phyloP scores from a whole-genome alignment of 805 yeast species.

The Schwanniomyces occidentalis region DNA sequence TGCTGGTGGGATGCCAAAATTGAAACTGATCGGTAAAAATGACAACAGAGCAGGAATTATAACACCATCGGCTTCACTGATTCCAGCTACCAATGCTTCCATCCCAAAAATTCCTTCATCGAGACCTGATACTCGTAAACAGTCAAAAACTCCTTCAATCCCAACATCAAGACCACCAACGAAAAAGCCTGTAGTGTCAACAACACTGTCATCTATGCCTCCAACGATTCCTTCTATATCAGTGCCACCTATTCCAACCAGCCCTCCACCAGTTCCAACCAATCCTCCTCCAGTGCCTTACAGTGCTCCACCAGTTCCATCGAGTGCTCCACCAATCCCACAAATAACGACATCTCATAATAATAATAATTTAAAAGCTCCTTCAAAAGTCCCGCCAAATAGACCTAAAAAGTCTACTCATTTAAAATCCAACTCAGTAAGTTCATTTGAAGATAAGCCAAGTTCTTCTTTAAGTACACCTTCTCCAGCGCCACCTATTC shows the following conservation, averaged over 20 bases:
- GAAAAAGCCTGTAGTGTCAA: constrained; percentile 14
- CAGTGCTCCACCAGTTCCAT: constrained; percentile 17
- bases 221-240: background rate
- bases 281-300: constrained; percentile 2
- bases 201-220: no score
- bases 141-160: constrained; percentile 26
- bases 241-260: background rate
- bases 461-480: constrained; percentile 15
- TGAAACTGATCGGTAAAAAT: constrained; percentile 38
- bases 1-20: constrained; percentile 80
- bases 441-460: constrained; percentile 18
- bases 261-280: constrained; percentile 11
- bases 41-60: constrained; percentile 39
- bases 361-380: constrained; percentile 6
- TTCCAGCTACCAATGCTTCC: constrained; percentile 1
- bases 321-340: constrained; percentile 17
- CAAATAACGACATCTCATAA: no score
- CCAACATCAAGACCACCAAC: constrained; percentile 23
- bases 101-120: background rate
- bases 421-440: constrained; percentile 22
- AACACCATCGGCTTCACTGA: constrained; percentile 25
- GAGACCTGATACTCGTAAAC: constrained; percentile 12
- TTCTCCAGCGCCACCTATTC: constrained; percentile 15
- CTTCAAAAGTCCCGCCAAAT: constrained; percentile 40
- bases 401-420: constrained; percentile 42